Conservation (phyloP, 1,284 basidiomycete species). For the Ceratobasidium papillatum region DNA sequence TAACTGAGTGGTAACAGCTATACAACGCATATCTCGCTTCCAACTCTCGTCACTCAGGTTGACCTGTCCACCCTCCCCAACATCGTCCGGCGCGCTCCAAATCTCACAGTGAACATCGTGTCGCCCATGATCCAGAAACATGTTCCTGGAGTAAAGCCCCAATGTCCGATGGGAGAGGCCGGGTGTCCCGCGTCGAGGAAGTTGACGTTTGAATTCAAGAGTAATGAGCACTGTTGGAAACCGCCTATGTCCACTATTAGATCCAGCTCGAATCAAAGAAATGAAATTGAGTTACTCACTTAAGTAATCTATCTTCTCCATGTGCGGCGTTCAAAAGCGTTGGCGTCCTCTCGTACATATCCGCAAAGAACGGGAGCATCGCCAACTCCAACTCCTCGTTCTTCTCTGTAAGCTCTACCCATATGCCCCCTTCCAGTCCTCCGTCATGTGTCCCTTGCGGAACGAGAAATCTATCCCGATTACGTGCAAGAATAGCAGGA, state of each 20-base stretch:
- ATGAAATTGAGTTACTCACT: background rate
- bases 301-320: conserved; percentile 20
- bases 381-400: conserved; percentile 59
- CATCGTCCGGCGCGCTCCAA: conserved; percentile 22
- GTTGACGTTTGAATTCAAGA: conserved; percentile 31
- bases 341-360: conserved; percentile 60
- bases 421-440: conserved; percentile 66
- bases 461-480: conserved; percentile 45
- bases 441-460: conserved; percentile 46
- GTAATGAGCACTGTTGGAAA: conserved; percentile 66
- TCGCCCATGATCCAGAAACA: conserved; percentile 26
- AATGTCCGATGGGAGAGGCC: conserved; percentile 9
- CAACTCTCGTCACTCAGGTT: conserved; percentile 16
- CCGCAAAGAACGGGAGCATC: conserved; percentile 64
- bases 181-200: conserved; percentile 14
- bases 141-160: conserved; percentile 12
- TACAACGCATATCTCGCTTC: conserved; percentile 27
- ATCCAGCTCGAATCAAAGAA: background rate
- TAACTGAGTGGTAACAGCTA: conserved; percentile 26
- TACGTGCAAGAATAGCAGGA: conserved; percentile 52
- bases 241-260: conserved; percentile 56
- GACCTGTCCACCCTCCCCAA: background rate
- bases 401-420: conserved; percentile 59
- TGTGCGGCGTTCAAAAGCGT: conserved; percentile 55
- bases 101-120: conserved; percentile 35